Percentiles rank a stretch among this genome's conserved stretches.
Evolutionary conservation across 176 grass and related monocot genomes (phyloP).

Genomic region (Eragrostis nindensis): DNA sequence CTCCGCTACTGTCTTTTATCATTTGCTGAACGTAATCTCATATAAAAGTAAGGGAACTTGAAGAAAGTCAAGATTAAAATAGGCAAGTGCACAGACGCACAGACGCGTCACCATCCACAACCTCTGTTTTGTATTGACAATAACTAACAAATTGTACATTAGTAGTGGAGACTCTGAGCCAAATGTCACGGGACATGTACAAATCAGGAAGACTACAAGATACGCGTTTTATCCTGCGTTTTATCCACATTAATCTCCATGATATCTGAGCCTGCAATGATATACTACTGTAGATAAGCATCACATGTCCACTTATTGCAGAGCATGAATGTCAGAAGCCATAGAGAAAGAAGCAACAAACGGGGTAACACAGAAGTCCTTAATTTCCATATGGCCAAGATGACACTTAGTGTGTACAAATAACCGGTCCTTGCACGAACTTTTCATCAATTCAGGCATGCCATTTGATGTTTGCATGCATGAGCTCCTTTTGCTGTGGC

Average conservation of each 20-base stretch:
- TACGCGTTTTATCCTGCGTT: too few relatives aligned
- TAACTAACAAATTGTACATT: conserved; percentile 5
- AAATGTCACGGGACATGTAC: too few relatives aligned
- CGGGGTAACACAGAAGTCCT: background rate
- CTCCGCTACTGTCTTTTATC: too few relatives aligned
- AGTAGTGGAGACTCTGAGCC: background rate
- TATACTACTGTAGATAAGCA: background rate
- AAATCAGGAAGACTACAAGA: conserved; percentile 15
- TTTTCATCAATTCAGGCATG: background rate
- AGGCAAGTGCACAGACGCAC: background rate
- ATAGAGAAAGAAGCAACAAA: background rate
- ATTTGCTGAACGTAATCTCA: background rate
- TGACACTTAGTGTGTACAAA: background rate
- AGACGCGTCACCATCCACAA: conserved; percentile 16
- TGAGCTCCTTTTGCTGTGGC: conserved; percentile 10
- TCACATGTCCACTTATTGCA: background rate
- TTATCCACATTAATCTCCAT: background rate
- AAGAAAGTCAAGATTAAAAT: conserved; percentile 34
- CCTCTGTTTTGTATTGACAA: background rate
- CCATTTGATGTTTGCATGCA: background rate
- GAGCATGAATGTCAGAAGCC: conserved; percentile 8
- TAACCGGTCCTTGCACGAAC: background rate
- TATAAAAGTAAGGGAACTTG: background rate
- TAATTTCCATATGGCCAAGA: background rate
- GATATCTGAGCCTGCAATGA: background rate